Conservation (phyloP, 2,329 filamentous ascomycete genomes). For the Nemania serpens region DNA sequence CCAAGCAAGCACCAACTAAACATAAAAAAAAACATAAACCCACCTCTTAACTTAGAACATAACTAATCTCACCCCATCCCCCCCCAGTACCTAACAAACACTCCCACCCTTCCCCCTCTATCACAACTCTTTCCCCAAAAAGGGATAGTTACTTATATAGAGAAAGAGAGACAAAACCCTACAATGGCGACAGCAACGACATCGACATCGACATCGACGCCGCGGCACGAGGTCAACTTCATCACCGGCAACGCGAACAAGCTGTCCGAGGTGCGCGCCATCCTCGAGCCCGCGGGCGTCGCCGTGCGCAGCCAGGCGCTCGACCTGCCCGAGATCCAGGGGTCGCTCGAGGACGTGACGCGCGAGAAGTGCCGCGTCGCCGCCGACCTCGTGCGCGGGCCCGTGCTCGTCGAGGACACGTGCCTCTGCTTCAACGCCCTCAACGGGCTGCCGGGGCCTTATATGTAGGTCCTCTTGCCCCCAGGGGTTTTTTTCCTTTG, state of each 20-base stretch:
- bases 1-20: too few species aligned
- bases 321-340: slow-evolving; percentile 89
- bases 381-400: slow-evolving; percentile 71
- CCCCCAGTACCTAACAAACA: too few species aligned
- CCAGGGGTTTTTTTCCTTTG: slow-evolving; percentile 3
- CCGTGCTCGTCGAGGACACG: slow-evolving; percentile 95
- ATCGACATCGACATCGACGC: not conserved
- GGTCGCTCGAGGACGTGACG: slow-evolving; percentile 89
- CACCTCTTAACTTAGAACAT: too few species aligned
- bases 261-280: slow-evolving; percentile 84
- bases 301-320: slow-evolving; percentile 74
- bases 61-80: too few species aligned
- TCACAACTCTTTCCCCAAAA: too few species aligned
- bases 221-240: slow-evolving; percentile 70
- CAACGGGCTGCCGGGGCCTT: slow-evolving; percentile 89
- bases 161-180: not conserved
- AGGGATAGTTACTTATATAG: not conserved
- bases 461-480: slow-evolving; percentile 70
- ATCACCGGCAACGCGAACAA: slow-evolving; percentile 98
- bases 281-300: slow-evolving; percentile 70
- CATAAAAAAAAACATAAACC: too few species aligned
- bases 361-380: slow-evolving; percentile 84
- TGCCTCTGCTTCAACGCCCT: slow-evolving; percentile 91
- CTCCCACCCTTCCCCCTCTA: too few species aligned
- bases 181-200: not conserved